Percentiles rank a stretch among this genome's conserved stretches.
phyloP scores from a whole-genome alignment of 1,284 basidiomycete species.

The Tremellales sp. region DNA sequence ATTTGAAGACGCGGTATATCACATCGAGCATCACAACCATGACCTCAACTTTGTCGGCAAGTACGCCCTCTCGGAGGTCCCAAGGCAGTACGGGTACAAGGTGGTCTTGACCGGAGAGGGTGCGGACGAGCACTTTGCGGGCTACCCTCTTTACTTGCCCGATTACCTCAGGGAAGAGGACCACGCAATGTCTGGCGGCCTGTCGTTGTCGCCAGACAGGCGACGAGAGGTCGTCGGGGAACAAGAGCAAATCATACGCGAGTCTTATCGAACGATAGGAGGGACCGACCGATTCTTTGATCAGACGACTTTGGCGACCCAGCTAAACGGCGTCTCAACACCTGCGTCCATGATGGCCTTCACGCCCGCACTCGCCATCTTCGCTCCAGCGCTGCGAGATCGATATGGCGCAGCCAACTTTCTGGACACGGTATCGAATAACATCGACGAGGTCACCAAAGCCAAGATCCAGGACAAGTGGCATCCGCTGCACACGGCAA shows the following conservation, averaged over 20 bases:
- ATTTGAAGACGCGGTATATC: constrained; percentile 49
- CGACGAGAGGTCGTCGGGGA: not conserved
- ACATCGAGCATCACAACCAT: constrained; percentile 49
- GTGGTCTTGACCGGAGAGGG: constrained; percentile 51
- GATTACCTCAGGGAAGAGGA: constrained; percentile 10
- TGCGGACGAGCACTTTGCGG: constrained; percentile 50
- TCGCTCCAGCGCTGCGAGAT: constrained; percentile 32
- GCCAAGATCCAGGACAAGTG: constrained; percentile 16
- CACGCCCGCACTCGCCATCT: constrained; percentile 26
- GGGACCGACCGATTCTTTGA: constrained; percentile 6
- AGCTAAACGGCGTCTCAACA: constrained; percentile 1
- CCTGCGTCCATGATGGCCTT: constrained; percentile 4
- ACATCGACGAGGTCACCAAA: constrained; percentile 37
- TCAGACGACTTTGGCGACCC: not conserved
- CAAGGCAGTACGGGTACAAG: constrained; percentile 49
- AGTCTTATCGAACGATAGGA: constrained; percentile 11
- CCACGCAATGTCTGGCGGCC: not conserved
- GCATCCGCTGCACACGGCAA: constrained; percentile 33
- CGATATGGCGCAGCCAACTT: constrained; percentile 26
- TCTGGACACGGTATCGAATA: constrained; percentile 41
- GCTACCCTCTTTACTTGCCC: constrained; percentile 21
- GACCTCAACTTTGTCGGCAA: constrained; percentile 47
- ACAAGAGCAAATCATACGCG: not conserved
- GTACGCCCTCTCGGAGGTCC: constrained; percentile 47
- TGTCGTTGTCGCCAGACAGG: not conserved